Base-by-base conservation (phyloP, 1,284 basidiomycete genomes). In the Ustilago tritici region DNA sequence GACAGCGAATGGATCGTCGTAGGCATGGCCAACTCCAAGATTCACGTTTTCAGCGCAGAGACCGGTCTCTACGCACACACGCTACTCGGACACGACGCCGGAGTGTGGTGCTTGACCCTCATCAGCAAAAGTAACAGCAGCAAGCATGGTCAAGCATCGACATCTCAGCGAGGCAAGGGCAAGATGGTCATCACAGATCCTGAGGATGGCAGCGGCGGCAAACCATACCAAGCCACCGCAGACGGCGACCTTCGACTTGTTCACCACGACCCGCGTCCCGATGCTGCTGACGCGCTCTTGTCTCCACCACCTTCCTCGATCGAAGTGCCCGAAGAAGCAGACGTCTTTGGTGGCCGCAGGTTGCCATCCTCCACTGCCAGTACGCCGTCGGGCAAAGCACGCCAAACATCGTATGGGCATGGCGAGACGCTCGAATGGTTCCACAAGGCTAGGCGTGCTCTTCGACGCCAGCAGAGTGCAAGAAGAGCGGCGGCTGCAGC, bases 61-160 rank as follows among this genome's bases (percentile, higher is more conserved):
- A 93, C 93, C 0, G 96, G 95, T 0, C 90, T 92, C 6, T 91
- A 93, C 57, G 89, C 90, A 35, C 90, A 92, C 53, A 94, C 93
- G 0, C 89, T 99, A 3, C 88, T 91, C 1, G 96, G 95, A 0
- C 95, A 98, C 87, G 91, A 92, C 19, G 88, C 90, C 10, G 96
- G 96, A 11, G 95, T 98, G 0, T 98, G 96, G 96, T 92, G 93
- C 15, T 90, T 98, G 11, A 91, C 92, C 57, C 89, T 98, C 41
- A 91, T 90, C 19, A 75, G 63, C 65, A 65, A 66, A 36, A n/a
- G 40, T 17, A 53, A 19, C 47, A 57, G 56, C 56, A 49, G n/a
- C 38, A 56, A 17, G 62, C 46, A 55, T 23, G 43, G 34, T 9
- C 43, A 35, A 11, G 50, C 57, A 15, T 56, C 56, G 9, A 23